Percentiles rank a stretch among this genome's conserved stretches.
Conservation (phyloP, 176 grass and related monocot species). For the Juncus inflexus region DNA sequence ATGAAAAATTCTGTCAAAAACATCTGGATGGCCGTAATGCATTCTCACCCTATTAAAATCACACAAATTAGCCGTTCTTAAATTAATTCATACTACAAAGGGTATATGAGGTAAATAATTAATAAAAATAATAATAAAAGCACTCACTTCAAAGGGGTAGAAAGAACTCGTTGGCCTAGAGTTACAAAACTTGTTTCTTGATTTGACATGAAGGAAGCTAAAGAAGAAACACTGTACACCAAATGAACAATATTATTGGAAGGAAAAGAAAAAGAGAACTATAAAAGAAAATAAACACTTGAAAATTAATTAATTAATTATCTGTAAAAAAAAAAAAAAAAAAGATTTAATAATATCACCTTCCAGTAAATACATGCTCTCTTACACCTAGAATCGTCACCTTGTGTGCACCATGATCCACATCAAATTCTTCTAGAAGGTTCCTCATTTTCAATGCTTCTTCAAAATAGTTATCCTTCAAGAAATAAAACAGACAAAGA, state of each 20-base stretch:
- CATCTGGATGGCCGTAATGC: constrained; percentile 99
- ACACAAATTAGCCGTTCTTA: background rate
- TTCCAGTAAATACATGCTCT: constrained; percentile 96
- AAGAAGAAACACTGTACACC: constrained; percentile 73
- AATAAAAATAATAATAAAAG: constrained; percentile 22
- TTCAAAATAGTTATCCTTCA: constrained; percentile 91
- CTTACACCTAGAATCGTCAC: constrained; percentile 92
- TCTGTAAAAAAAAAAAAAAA: constrained; percentile 9
- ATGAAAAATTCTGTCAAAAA: constrained; percentile 99
- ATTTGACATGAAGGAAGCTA: constrained; percentile 97
- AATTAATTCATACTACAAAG: background rate
- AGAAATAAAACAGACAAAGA: background rate
- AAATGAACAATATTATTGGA: too few relatives aligned
- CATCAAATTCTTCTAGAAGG: constrained; percentile 89
- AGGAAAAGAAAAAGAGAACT: background rate
- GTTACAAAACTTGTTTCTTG: constrained; percentile 99
- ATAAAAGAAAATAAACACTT: constrained; percentile 14
- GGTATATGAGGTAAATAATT: constrained; percentile 59
- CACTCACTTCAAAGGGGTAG: background rate
- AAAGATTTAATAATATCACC: constrained; percentile 37
- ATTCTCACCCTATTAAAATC: constrained; percentile 69
- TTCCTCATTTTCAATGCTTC: constrained; percentile 98
- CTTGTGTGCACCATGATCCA: constrained; percentile 49
- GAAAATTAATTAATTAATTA: constrained; percentile 22
- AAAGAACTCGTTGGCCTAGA: constrained; percentile 92